Base-by-base conservation (phyloP, 306 rosid species). In the Cicer judaicum region DNA sequence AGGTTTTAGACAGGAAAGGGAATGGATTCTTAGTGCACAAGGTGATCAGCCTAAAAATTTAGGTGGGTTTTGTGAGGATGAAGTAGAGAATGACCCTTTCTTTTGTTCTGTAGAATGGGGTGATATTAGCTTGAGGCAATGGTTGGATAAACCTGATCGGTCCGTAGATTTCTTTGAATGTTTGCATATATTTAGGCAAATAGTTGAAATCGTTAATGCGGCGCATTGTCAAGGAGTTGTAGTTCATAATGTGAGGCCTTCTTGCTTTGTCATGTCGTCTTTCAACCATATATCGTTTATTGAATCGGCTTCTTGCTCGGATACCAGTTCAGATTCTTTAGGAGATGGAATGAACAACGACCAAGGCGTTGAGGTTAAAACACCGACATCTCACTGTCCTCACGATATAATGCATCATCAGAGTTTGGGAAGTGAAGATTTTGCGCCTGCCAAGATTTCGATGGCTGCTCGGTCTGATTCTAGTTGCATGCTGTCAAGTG, bases 221-320 rank as follows among this genome's bases (percentile, higher is more conserved):
- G 96, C 92, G 0, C 99, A 94, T 77, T 87, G 92, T 36, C 93
- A 90, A 78, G 99, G 99, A 63, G 89, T 94, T 80, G 96, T 89
- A 79, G 92, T 92, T 81, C 96, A 92, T 69, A 94, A 94, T 78
- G 97, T 92, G 55, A 84, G 93, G 83, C 99, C 99, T 70, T 94
- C 99, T 1, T 94, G 99, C 87, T 94, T 92, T 82, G 89, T 92
- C 50, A 90, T 92, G 97, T 92, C 99, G 5, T 90, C 97, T 68
- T 90, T 94, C 85, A 92, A 94, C 84, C 96, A 70, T 76, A 87
- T 92, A 72, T 90, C 97, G 18, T 94, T 94, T 83, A 92, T 94
- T 52, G 97, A 91, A 82, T 94, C 99, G 0, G 97, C 92, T 9
- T 94, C 99, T 68, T 90, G 95, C 81, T 92, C 99, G 2, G 96